Evolutionary conservation across 164 flowering plant species (phyloP), one percentile per base, ranked within the genome.

Genomic region (Liriodendron chinense): DNA sequence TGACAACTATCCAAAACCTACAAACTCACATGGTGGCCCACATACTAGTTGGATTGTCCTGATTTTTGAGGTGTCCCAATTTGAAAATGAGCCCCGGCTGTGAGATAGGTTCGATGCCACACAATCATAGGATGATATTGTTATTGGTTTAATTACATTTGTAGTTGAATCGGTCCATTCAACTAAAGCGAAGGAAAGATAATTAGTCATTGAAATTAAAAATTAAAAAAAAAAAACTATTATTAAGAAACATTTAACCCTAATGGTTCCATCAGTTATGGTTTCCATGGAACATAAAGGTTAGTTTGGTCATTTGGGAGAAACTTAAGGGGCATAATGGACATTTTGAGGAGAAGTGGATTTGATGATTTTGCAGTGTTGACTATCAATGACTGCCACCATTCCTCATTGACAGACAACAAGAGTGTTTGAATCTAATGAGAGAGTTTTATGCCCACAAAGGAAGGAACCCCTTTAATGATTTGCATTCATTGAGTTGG

Each of bases 401-500:
- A 8, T 23, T 16, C 8, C 2, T 2, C 12, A 53, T 53, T 53
- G 65, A 22, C 4, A 26, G 69, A 25, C 43, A 26, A 66, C 21
- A 26, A 66, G 69, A 23, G 69, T 16, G 69, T 5, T 25, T 66
- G 69, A 28, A 66, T 47, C 24, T 59, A 72, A 71, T 57, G 47
- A 53, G 69, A 49, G 70, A 72, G 9, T 65, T 66, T 25, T 34
- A 22, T 71, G 78, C 81, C 71, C 69, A 74, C 78, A 65, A 72
- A 72, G 64, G 34, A 65, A 24, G 22, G 43, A 61, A 48, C 8
- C 47, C 47, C 69, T 68, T 74, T 76, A 49, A 83, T 83, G 76
- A 81, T 78, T 83, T 74, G 85, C 83, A 80, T 72, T 80, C 81
- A 80, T 77, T 81, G 82, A 34, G 73, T 65, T n/a, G 85, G 77